Evolutionary conservation across 2,329 filamentous ascomycete species (phyloP), one percentile per base, ranked within the genome.

Genomic region (Cladorrhinum sp.): DNA sequence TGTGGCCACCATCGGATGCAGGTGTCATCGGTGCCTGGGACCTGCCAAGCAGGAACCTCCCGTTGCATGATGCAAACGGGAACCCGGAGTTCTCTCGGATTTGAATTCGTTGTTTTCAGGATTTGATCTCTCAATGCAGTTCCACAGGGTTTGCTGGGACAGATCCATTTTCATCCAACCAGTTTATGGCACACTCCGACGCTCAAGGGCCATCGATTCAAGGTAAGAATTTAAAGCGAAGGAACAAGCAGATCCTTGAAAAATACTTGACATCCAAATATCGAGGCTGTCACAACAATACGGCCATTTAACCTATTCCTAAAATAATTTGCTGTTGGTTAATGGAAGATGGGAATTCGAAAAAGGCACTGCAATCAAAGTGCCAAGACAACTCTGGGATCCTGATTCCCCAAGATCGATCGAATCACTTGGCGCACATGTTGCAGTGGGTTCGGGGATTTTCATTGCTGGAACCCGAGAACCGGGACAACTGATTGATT

Each of bases 1-100:
- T 38, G 20, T 54, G 29, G 50, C 51, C 18, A 54, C 51, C 22
- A 41, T 54, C 41, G 41, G 18, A 18, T 45, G 41, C 41, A 45
- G 41, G 10, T 45, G 41, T 45, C 41, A 45, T 45, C 51, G 51
- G 51, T 53, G 51, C 51, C 32, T 55, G 52, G 52, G 29, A 55
- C 29, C 52, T 49, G 53, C 24, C 53, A 41, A 50, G 49, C 41
- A 16, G 53, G 53, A 45, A 32, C 36, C 38, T 32, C 36, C 53
- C 53, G 53, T 29, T 3, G 53, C 18, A 18, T 27, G 24, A 48
- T 55, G 53, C n/a, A 48, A 23, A n/a, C n/a, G n/a, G n/a, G n/a
- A n/a, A n/a, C n/a, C n/a, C n/a, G n/a, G n/a, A n/a, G n/a, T n/a
- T n/a, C n/a, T n/a, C n/a, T n/a, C n/a, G n/a, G n/a, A n/a, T n/a